Percentiles rank a stretch among this genome's conserved stretches.
phyloP scores from a whole-genome alignment of 768 basidiomycete genomes.

The Nidularia pulvinata region DNA sequence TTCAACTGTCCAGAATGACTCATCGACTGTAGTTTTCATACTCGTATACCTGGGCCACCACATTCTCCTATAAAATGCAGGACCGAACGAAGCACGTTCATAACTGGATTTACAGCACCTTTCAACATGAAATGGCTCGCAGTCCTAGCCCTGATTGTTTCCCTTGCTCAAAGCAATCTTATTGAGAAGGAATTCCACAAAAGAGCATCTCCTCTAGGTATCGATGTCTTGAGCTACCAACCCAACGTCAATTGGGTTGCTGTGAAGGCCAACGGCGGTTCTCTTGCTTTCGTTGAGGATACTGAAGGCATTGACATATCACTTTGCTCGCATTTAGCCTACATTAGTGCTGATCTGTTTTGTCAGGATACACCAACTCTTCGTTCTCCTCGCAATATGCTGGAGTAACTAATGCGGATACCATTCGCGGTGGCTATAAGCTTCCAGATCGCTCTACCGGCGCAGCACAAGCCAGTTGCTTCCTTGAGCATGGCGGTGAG shows the following conservation, averaged over 20 bases:
- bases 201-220: slow-evolving; percentile 42
- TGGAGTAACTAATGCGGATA: slow-evolving; percentile 51
- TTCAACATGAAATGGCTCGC: background rate
- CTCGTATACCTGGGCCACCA: no score
- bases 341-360: background rate
- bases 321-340: background rate
- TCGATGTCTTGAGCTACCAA: slow-evolving; percentile 57
- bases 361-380: slow-evolving; percentile 36
- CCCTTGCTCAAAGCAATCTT: background rate
- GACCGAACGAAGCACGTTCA: no score
- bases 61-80: no score
- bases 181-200: slow-evolving; percentile 7
- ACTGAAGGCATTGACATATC: slow-evolving; percentile 57
- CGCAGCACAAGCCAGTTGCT: slow-evolving; percentile 58
- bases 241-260: slow-evolving; percentile 47
- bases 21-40: no score
- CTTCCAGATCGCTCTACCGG: slow-evolving; percentile 53
- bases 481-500: slow-evolving; percentile 53
- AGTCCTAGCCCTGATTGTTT: background rate
- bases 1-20: no score
- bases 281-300: slow-evolving; percentile 66
- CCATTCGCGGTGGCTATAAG: slow-evolving; percentile 62
- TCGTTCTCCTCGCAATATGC: slow-evolving; percentile 53
- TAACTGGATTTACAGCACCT: no score
- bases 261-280: slow-evolving; percentile 47